A percentile compares a stretch with the other conserved stretches of the same genome.
Conservation (phyloP, 176 grass and related monocot genomes). For the Musa schizocarpa region DNA sequence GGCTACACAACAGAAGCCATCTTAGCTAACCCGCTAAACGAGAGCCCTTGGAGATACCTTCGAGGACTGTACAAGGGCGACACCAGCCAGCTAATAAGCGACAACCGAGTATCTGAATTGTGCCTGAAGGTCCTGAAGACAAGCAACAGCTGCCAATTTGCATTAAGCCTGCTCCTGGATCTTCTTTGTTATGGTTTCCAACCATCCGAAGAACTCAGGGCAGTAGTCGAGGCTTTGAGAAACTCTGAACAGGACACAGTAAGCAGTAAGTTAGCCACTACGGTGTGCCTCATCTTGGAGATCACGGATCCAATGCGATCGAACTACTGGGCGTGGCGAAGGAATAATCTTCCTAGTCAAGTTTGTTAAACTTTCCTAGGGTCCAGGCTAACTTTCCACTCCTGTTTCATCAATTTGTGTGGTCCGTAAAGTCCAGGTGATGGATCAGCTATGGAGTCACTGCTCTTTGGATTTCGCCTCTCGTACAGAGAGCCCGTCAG, state of each 20-base stretch:
- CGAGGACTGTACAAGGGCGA: constrained; percentile 68
- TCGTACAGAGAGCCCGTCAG: too few species aligned
- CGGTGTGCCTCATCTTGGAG: constrained; percentile 58
- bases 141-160: constrained; percentile 40
- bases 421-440: not conserved
- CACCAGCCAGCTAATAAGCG: constrained; percentile 39
- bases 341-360: constrained; percentile 44
- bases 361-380: constrained; percentile 15
- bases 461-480: not conserved
- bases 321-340: constrained; percentile 87
- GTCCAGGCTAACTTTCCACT: not conserved
- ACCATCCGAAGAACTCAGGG: constrained; percentile 60
- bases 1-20: constrained; percentile 62
- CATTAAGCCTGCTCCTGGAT: constrained; percentile 66
- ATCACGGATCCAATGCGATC: constrained; percentile 67
- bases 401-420: not conserved
- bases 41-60: constrained; percentile 94
- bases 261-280: constrained; percentile 34
- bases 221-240: constrained; percentile 27
- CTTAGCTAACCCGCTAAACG: constrained; percentile 61
- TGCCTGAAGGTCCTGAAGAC: constrained; percentile 71
- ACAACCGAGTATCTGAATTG: constrained; percentile 39
- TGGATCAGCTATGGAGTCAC: not conserved
- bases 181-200: constrained; percentile 53
- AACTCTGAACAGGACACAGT: constrained; percentile 24